phyloP scores from a whole-genome alignment of 176 grass and related monocot species.

The Bothriochloa decipiens region DNA sequence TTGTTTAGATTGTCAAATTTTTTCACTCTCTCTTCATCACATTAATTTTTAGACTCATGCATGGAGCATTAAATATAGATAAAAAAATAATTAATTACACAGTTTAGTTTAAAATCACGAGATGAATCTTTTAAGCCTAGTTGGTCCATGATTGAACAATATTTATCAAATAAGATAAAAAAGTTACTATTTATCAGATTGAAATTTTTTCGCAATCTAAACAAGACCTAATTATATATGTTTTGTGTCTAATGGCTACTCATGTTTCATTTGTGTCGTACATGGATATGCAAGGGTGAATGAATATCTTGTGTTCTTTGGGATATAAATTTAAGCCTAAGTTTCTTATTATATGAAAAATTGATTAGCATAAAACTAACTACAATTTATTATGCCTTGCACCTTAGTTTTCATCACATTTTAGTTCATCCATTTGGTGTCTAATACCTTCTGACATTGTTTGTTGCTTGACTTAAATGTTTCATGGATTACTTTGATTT shows the following conservation, averaged over 20 bases:
- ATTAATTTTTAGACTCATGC: too few relatives aligned
- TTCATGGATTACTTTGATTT: not conserved
- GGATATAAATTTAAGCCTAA: not conserved
- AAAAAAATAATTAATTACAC: too few relatives aligned
- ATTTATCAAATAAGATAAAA: too few relatives aligned
- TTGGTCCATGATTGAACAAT: too few relatives aligned
- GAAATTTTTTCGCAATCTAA: too few relatives aligned
- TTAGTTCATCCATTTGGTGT: not conserved
- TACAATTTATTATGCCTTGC: not conserved
- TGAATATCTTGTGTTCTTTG: not conserved
- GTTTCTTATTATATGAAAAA: not conserved
- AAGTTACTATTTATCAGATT: too few relatives aligned
- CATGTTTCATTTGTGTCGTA: not conserved
- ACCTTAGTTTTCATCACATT: not conserved
- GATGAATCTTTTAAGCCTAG: too few relatives aligned
- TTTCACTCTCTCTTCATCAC: too few relatives aligned
- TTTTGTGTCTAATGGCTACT: not conserved
- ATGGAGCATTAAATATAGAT: too few relatives aligned
- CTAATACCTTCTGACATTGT: not conserved
- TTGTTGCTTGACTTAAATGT: not conserved
- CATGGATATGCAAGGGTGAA: not conserved
- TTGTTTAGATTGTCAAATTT: too few relatives aligned
- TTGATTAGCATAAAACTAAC: not conserved
- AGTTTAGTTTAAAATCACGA: too few relatives aligned
- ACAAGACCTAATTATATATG: too few relatives aligned